Base-by-base conservation (phyloP, 345 rosid species). In the Camelina sativa region DNA sequence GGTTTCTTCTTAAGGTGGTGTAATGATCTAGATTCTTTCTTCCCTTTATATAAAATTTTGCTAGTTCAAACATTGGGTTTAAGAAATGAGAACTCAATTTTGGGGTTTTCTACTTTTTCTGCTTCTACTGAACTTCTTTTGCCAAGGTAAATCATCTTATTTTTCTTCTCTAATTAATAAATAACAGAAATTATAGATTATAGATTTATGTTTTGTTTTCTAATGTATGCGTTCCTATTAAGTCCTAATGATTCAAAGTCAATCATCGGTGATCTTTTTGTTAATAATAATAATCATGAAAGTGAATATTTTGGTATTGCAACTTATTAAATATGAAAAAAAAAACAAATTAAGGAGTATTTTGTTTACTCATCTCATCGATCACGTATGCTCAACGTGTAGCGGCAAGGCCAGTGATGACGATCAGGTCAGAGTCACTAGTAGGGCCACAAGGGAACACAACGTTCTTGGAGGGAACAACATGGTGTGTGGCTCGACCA, bases 401-500 rank as follows among this genome's bases (percentile, higher is more conserved):
- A 69, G 75, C 74, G 20, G 25, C 65, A 46, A 62, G 74, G 48
- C 47, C 61, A 16, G 87, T 85, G 78, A 88, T 55, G 11, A 71
- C 87, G 11, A 73, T 81, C 0, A 66, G 85, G 17, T 66, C 81
- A 47, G 23, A 64, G 78, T 86, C 96, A 34, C 89, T 85, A 8
- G 8, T 77, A 10, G 55, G 80, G 7, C 92, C 97, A 28, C 93
- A 94, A 62, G 97, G 98, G 48, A 94, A 94, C 80, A 88, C 96
- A 22, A 91, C 93, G 3, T 94, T 89, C 78, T 71, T 91, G 4
- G 93, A 85, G 0, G 96, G 93, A 44, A 85, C 87, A 4, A 84
- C 89, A 48, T 94, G 97, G 97, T 94, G 97, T 53, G 91, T 91
- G 62, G 97, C 97, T 34, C 82, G 69, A 16, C 52, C 89, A 1